Evolutionary conservation across 2,329 filamentous ascomycete genomes (phyloP).

Genomic region (Bipolaris cookei): DNA sequence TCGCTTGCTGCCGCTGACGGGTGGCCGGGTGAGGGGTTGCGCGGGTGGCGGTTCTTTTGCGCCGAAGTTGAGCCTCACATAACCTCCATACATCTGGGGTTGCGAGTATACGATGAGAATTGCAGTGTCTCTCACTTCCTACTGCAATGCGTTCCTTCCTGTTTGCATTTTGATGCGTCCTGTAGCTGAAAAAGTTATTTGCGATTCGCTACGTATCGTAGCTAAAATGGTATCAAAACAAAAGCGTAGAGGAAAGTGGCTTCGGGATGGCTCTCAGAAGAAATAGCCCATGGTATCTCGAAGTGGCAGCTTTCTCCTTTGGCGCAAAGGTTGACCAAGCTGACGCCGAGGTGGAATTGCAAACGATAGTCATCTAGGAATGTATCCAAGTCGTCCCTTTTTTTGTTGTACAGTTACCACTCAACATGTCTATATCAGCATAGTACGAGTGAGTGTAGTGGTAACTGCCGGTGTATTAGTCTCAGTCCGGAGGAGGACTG

Average conservation of each 20-base stretch:
- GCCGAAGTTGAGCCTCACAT: slow-evolving; percentile 3
- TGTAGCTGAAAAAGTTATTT: not conserved
- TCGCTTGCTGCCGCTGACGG: slow-evolving; percentile 14
- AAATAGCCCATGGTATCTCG: too few relatives aligned
- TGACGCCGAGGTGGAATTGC: not conserved
- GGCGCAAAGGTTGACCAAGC: not conserved
- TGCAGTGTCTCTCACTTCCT: not conserved
- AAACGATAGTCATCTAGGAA: not conserved
- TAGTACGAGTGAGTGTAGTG: too few relatives aligned
- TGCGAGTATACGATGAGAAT: not conserved
- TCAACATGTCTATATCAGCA: too few relatives aligned
- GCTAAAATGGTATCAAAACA: not conserved
- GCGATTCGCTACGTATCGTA: not conserved
- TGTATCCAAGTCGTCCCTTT: not conserved
- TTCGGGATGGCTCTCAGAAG: too few relatives aligned
- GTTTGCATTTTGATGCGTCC: too few relatives aligned
- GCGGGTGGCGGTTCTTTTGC: slow-evolving; percentile 4
- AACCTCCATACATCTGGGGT: not conserved
- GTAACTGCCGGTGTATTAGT: not conserved
- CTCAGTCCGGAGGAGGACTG: not conserved
- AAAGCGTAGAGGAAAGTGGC: too few relatives aligned
- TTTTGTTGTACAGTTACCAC: not conserved
- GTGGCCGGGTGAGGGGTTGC: slow-evolving; percentile 9
- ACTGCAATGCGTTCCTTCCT: not conserved
- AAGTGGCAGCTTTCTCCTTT: not conserved